phyloP scores from a whole-genome alignment of 2,329 filamentous ascomycete genomes.

The Epichloe uncinata region DNA sequence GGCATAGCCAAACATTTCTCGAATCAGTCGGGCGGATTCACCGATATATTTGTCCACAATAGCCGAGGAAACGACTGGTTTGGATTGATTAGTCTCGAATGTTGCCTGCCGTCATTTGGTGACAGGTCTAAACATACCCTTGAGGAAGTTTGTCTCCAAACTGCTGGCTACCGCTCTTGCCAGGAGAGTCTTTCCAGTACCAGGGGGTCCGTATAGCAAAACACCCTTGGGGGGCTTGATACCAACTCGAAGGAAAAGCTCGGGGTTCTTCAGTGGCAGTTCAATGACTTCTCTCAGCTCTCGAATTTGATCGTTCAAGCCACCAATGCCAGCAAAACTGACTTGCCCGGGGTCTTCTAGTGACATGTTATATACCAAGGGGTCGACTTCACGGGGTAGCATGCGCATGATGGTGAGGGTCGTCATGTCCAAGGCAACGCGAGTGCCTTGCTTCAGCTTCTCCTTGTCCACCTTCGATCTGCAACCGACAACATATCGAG shows the following conservation, averaged over 20 bases:
- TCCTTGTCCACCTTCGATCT: slow-evolving; percentile 95
- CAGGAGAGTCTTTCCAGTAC: slow-evolving; percentile 90
- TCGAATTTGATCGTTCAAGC: slow-evolving; percentile 94
- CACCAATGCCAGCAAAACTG: slow-evolving; percentile 95
- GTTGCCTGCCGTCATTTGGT: neutral
- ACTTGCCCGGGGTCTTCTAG: slow-evolving; percentile 94
- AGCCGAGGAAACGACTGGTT: slow-evolving; percentile 82
- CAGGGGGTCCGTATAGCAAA: slow-evolving; percentile 91
- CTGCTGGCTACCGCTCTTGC: slow-evolving; percentile 92
- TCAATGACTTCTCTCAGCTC: slow-evolving; percentile 97
- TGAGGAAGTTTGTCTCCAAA: slow-evolving; percentile 95
- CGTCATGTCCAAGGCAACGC: slow-evolving; percentile 97
- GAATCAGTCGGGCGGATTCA: slow-evolving; percentile 90
- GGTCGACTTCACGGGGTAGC: slow-evolving; percentile 95
- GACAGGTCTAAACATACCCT: slow-evolving; percentile 45
- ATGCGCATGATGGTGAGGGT: slow-evolving; percentile 99
- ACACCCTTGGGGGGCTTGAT: slow-evolving; percentile 99
- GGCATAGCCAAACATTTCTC: slow-evolving; percentile 99
- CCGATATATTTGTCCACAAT: slow-evolving; percentile 99
- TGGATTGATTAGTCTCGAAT: slow-evolving; percentile 9
- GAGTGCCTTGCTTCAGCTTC: slow-evolving; percentile 96
- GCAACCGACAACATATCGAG: slow-evolving; percentile 95
- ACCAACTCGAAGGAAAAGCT: slow-evolving; percentile 89
- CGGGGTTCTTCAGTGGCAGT: slow-evolving; percentile 93
- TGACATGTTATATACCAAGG: slow-evolving; percentile 99